Conservation (phyloP, 2,329 filamentous ascomycete species). For the Ascochyta rabiei region DNA sequence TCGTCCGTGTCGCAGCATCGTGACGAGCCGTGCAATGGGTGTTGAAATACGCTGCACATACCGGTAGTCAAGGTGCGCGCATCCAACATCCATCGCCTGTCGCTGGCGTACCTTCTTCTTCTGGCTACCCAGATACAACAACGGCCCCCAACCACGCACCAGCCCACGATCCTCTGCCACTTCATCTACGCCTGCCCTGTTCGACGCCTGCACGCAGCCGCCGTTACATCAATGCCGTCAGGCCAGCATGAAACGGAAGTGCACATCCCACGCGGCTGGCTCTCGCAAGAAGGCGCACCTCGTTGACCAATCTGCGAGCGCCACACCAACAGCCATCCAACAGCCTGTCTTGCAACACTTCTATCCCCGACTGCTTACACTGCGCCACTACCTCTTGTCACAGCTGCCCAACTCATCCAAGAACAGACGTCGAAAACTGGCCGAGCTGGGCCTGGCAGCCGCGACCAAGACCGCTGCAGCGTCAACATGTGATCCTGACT, state of each 20-base stretch:
- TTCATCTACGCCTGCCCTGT: constrained; percentile 4
- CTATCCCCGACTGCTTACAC: constrained; percentile 68
- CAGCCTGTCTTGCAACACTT: constrained; percentile 72
- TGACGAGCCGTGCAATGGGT: neutral
- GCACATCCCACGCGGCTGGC: constrained; percentile 25
- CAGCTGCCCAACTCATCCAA: constrained; percentile 71
- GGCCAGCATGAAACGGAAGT: constrained; percentile 43
- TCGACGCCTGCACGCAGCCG: neutral
- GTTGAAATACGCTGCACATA: too few relatives aligned
- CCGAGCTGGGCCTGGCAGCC: constrained; percentile 38
- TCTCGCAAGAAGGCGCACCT: constrained; percentile 32
- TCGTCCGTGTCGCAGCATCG: neutral
- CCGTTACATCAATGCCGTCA: constrained; percentile 3
- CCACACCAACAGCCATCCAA: constrained; percentile 43
- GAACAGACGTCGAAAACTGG: constrained; percentile 54
- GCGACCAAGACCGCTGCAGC: constrained; percentile 14
- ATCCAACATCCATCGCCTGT: constrained; percentile 1
- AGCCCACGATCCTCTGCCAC: constrained; percentile 5
- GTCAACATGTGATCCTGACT: constrained; percentile 49
- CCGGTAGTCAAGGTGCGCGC: neutral
- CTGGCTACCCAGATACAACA: constrained; percentile 11
- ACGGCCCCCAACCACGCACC: constrained; percentile 5
- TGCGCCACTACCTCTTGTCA: constrained; percentile 73
- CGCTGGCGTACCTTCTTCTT: constrained; percentile 9
- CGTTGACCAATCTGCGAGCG: constrained; percentile 40